Percentiles rank a stretch among this genome's conserved stretches.
These are phyloP conservation scores for Clavulina sp. DNA, from an alignment of 768 basidiomycete species.

Conservation along the genomic window DNA sequence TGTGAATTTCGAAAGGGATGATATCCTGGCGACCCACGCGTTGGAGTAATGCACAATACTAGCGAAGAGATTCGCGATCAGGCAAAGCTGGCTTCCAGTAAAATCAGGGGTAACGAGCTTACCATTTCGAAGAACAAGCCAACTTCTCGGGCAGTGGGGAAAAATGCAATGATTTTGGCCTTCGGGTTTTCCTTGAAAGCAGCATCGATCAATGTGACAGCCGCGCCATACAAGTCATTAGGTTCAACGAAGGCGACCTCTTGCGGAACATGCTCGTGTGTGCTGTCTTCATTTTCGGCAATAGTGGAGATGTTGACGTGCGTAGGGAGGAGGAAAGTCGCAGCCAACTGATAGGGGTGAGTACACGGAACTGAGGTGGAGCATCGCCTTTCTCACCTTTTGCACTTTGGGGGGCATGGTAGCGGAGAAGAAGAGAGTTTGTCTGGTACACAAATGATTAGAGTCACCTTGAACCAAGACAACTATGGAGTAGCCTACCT, in stretches of 20 bases:
- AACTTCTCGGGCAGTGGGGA: constrained; percentile 47
- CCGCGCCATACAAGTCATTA: constrained; percentile 25
- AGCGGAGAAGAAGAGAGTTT: no score
- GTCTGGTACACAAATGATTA: no score
- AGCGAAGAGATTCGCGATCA: constrained; percentile 1
- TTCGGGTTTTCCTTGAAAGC: constrained; percentile 15
- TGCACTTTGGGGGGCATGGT: background rate
- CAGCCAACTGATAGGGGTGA: constrained; percentile 23
- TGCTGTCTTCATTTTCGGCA: constrained; percentile 36
- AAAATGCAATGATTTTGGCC: constrained; percentile 40
- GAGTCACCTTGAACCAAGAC: no score
- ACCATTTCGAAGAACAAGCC: constrained; percentile 23
- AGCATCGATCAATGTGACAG: constrained; percentile 26
- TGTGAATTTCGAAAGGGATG: constrained; percentile 44
- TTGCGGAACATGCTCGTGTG: constrained; percentile 45
- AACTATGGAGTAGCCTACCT: no score
- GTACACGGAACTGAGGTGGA: no score
- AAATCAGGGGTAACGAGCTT: background rate
- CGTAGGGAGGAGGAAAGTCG: constrained; percentile 18
- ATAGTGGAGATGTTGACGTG: constrained; percentile 40
- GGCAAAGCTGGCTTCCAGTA: background rate
- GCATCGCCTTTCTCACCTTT: background rate
- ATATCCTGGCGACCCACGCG: constrained; percentile 14
- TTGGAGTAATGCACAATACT: background rate
- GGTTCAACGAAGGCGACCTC: constrained; percentile 27